Conservation (phyloP, 2,329 filamentous ascomycete genomes). For the Saccharata proteae region DNA sequence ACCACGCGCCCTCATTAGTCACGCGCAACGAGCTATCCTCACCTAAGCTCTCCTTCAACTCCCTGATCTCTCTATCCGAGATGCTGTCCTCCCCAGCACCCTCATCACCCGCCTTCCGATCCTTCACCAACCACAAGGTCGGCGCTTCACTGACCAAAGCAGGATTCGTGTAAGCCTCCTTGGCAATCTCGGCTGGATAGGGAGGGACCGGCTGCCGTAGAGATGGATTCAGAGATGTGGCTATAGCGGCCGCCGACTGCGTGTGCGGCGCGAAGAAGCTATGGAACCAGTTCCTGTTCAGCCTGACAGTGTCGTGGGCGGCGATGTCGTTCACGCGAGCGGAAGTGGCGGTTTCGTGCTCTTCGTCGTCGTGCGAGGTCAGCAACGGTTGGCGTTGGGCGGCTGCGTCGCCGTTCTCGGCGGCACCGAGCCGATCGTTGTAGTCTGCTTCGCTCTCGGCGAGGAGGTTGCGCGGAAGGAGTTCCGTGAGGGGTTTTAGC, state of each 20-base stretch:
- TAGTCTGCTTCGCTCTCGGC: slow-evolving; percentile 41
- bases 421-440: slow-evolving; percentile 12
- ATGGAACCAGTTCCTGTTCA: slow-evolving; percentile 1
- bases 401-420: slow-evolving; percentile 7
- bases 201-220: slow-evolving; percentile 6
- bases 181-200: slow-evolving; percentile 19
- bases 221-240: slow-evolving; percentile 4
- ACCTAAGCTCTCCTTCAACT: slow-evolving; percentile 26
- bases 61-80: slow-evolving; percentile 28
- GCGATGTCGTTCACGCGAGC: slow-evolving; percentile 5
- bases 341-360: slow-evolving; percentile 1
- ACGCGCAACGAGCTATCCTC: slow-evolving; percentile 21
- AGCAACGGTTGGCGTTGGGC: background rate
- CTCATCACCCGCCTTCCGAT: no score
- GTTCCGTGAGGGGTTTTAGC: slow-evolving; percentile 7
- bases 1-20: slow-evolving; percentile 32
- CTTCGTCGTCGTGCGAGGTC: slow-evolving; percentile 1
- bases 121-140: slow-evolving; percentile 33
- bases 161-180: slow-evolving; percentile 33
- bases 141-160: slow-evolving; percentile 31
- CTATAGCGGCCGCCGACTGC: slow-evolving; percentile 4
- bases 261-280: slow-evolving; percentile 8
- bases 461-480: slow-evolving; percentile 8
- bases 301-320: background rate
- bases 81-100: slow-evolving; percentile 33